Conservation (phyloP, 1,139 yeast genomes). For the Pichia inconspicua region DNA sequence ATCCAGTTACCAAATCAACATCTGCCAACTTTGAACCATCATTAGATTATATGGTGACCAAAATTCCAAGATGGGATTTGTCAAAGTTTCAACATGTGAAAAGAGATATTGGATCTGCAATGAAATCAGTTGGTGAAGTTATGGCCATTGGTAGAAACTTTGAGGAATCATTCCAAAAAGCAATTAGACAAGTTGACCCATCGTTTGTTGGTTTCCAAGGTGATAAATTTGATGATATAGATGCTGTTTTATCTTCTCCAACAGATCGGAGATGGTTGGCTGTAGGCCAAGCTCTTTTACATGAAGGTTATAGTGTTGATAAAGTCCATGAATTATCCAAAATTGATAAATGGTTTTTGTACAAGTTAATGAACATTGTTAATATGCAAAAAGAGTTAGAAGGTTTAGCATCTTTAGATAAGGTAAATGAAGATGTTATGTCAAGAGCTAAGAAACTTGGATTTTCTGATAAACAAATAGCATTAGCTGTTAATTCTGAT, state of each 20-base stretch:
- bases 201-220: constrained; percentile 90
- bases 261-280: constrained; percentile 98
- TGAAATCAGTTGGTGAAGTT: constrained; percentile 99
- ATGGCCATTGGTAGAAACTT: constrained; percentile 98
- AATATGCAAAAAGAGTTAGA: constrained; percentile 79
- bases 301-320: constrained; percentile 86
- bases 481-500: constrained; percentile 49
- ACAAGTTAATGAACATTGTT: constrained; percentile 86
- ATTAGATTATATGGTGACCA: constrained; percentile 90
- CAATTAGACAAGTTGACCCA: constrained; percentile 94
- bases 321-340: constrained; percentile 82
- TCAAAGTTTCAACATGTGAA: constrained; percentile 91
- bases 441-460: constrained; percentile 86
- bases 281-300: constrained; percentile 90
- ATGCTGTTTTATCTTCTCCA: constrained; percentile 75
- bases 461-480: constrained; percentile 91
- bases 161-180: constrained; percentile 97
- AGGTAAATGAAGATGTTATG: constrained; percentile 61
- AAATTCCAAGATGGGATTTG: constrained; percentile 98
- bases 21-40: constrained; percentile 97
- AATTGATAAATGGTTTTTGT: constrained; percentile 93
- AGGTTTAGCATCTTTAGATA: constrained; percentile 46
- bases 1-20: constrained; percentile 93
- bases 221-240: constrained; percentile 70
- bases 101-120: constrained; percentile 87